Evolutionary conservation across 2,329 filamentous ascomycete genomes (phyloP).

Genomic region (Colletotrichum sp.): DNA sequence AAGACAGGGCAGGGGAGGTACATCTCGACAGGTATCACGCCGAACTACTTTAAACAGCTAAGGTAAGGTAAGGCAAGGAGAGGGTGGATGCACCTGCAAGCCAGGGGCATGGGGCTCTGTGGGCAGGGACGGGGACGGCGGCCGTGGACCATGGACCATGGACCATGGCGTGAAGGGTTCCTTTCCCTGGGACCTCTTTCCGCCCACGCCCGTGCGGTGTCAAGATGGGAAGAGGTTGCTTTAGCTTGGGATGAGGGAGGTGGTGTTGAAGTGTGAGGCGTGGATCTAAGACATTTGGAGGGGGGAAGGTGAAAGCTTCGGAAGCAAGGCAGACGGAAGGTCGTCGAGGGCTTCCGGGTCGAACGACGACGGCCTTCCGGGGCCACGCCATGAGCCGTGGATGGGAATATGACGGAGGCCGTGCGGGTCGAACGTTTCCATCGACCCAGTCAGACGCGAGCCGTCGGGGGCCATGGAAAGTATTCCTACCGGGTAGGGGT

Average conservation of each 20-base stretch:
- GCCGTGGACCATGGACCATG: neutral
- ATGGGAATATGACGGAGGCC: constrained; percentile 15
- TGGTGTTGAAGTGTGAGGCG: neutral
- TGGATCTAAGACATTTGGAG: constrained; percentile 4
- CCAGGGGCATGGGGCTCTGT: constrained; percentile 23
- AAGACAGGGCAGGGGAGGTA: neutral
- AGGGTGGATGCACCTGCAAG: constrained; percentile 9
- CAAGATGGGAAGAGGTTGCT: constrained; percentile 8
- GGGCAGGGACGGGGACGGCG: constrained; percentile 4
- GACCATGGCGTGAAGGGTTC: constrained; percentile 7
- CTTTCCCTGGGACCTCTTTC: neutral
- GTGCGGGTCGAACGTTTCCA: constrained; percentile 9
- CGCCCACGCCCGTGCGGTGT: constrained; percentile 16
- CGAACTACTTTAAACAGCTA: neutral
- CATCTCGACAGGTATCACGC: neutral
- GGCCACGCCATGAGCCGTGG: constrained; percentile 1
- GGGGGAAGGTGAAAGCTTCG: neutral
- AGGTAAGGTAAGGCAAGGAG: neutral
- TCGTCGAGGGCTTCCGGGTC: constrained; percentile 6
- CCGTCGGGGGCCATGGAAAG: neutral
- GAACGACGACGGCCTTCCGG: constrained; percentile 3
- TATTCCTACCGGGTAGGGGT: neutral
- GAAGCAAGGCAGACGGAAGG: neutral
- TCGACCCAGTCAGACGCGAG: constrained; percentile 9
- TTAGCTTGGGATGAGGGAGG: constrained; percentile 2